A percentile compares a stretch with the other conserved stretches of the same genome.
Conservation (phyloP, 768 basidiomycete genomes). For the Podaxis sp. region DNA sequence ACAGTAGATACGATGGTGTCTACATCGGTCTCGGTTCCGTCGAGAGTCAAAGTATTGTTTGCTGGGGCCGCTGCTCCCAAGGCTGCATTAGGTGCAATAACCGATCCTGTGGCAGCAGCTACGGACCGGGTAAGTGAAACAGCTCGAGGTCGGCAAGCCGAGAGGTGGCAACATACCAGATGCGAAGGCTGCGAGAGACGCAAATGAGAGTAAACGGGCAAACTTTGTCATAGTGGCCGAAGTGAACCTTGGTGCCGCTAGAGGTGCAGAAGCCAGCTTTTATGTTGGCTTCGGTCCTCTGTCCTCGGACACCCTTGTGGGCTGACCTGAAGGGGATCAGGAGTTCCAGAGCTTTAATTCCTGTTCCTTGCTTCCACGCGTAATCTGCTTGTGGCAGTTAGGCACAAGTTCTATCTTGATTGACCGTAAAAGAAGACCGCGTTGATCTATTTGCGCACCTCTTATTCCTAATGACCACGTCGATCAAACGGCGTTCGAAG, state of each 20-base stretch:
- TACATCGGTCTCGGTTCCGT: slow-evolving; percentile 31
- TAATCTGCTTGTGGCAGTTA: slow-evolving; percentile 7
- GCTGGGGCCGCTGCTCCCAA: not conserved
- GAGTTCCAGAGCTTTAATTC: not conserved
- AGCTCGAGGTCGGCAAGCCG: not conserved
- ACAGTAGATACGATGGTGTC: slow-evolving; percentile 35
- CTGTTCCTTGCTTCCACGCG: slow-evolving; percentile 12
- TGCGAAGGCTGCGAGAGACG: slow-evolving; percentile 22
- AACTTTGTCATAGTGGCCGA: slow-evolving; percentile 14
- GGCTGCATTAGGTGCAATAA: slow-evolving; percentile 24
- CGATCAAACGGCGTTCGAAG: slow-evolving; percentile 1
- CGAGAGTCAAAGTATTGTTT: slow-evolving; percentile 22
- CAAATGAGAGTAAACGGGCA: slow-evolving; percentile 17
- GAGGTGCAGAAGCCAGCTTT: not conserved
- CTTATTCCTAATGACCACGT: not conserved
- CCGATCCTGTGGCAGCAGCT: slow-evolving; percentile 23
- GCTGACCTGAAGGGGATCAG: not conserved
- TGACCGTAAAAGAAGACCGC: not conserved
- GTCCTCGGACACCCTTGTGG: not conserved
- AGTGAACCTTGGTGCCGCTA: not conserved
- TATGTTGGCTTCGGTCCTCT: not conserved
- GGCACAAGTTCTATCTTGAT: slow-evolving; percentile 12
- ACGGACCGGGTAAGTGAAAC: not conserved
- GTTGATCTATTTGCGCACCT: not conserved
- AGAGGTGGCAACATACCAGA: slow-evolving; percentile 21